A percentile compares a stretch with the other conserved stretches of the same genome.
phyloP scores from a whole-genome alignment of 257 asterid species.

The Misopates orontium region DNA sequence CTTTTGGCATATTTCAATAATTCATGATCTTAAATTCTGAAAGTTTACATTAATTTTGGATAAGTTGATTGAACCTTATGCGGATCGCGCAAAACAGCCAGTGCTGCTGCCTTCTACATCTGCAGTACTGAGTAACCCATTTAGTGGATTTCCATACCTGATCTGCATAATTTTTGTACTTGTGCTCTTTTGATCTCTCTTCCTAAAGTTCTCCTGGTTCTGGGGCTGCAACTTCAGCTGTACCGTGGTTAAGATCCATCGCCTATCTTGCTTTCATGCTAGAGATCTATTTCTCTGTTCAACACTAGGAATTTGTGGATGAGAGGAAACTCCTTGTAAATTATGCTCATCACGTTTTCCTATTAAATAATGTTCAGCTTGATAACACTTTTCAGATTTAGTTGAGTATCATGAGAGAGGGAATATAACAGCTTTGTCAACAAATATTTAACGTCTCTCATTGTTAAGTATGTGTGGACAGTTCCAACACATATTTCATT shows the following conservation, averaged over 20 bases:
- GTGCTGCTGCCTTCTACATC: not conserved
- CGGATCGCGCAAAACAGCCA: not conserved
- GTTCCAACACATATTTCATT: conserved; percentile 14
- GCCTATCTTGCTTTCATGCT: no score
- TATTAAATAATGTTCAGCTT: conserved; percentile 1
- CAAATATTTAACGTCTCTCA: not conserved
- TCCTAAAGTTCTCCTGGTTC: not conserved
- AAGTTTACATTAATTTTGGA: not conserved
- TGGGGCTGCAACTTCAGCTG: not conserved
- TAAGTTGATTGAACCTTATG: conserved; percentile 8
- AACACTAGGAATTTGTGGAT: not conserved
- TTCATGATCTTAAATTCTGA: conserved; percentile 6
- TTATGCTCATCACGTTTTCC: not conserved
- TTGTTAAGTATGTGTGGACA: not conserved
- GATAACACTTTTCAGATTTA: not conserved
- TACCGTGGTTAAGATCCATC: not conserved
- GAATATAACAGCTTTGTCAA: not conserved
- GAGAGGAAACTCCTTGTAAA: not conserved
- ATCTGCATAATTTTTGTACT: not conserved
- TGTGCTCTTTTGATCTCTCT: not conserved
- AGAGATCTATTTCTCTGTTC: not conserved
- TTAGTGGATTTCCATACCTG: not conserved
- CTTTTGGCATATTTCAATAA: conserved; percentile 22
- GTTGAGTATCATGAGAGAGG: conserved; percentile 13
- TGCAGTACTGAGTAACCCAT: not conserved